Evolutionary conservation across 805 yeast species (phyloP).

Genomic region (Myxozyma neglecta): DNA sequence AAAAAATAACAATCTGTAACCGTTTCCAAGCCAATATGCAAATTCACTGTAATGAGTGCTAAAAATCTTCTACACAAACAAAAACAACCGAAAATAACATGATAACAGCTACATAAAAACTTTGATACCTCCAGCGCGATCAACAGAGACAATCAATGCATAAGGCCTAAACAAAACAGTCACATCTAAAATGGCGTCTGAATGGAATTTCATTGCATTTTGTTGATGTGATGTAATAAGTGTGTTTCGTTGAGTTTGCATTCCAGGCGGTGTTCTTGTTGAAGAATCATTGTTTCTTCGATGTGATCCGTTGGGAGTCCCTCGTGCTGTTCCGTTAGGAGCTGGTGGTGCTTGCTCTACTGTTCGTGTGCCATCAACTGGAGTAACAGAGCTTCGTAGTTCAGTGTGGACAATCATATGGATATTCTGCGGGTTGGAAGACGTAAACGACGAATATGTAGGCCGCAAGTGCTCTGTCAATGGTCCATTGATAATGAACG

Average conservation of each 20-base stretch:
- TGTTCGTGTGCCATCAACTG: conserved; percentile 31
- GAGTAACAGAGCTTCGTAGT: conserved; percentile 27
- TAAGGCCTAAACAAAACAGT: conserved; percentile 51
- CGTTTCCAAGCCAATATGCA: neutral
- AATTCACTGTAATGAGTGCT: neutral
- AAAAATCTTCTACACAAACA: neutral
- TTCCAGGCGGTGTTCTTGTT: conserved; percentile 37
- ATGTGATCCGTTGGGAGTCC: conserved; percentile 12
- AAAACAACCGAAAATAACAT: neutral
- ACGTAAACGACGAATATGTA: neutral
- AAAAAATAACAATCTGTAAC: conserved; percentile 52
- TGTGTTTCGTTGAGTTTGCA: conserved; percentile 40
- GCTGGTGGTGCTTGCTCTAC: conserved; percentile 29
- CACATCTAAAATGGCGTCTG: conserved; percentile 53
- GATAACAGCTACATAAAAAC: conserved; percentile 43
- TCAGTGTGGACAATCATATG: conserved; percentile 15
- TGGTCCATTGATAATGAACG: conserved; percentile 40
- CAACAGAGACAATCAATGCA: conserved; percentile 64
- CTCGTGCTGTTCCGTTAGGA: conserved; percentile 27
- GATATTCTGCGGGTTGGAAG: neutral
- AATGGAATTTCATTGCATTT: conserved; percentile 48
- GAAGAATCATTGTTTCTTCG: conserved; percentile 12
- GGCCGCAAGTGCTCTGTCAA: conserved; percentile 28
- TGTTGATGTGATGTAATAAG: conserved; percentile 48
- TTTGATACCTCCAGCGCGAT: conserved; percentile 64